Evolutionary conservation across 73 alveolate genomes (phyloP), one percentile per base, ranked within the genome.

Genomic region (Paramecium caudatum): DNA sequence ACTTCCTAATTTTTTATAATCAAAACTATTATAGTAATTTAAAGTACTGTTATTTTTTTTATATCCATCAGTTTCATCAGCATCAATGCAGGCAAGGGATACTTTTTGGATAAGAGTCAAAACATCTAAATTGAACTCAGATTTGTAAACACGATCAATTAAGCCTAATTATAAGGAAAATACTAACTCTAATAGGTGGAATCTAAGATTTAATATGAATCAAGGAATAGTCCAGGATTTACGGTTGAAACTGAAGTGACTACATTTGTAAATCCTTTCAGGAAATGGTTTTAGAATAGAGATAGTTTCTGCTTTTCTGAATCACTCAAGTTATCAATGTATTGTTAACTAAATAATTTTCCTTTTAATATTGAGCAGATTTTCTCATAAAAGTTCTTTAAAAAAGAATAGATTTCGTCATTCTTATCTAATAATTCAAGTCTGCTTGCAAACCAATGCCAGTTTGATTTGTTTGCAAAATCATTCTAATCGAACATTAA

Each of bases 261-360:
- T n/a, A 68, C 25, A 34, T 37, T 68, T 2, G 47, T 43, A 68
- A 68, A 37, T 68, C 84, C 84, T 34, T 68, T 37, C n/a, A 43
- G 17, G 34, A 68, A 68, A 17, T 68, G 47, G 21, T 68, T 68
- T 8, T 68, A n/a, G 17, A 68, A 68, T 25, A 68, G 50, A 0
- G 84, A 68, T n/a, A 37, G 5, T 33, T 68, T 34, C 19, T 68
- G 19, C 15, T 68, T 68, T 37, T 68, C 84, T 25, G 84, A 25
- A 9, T 68, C 84, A n/a, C 21, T 68, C 61, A 68, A 68, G 19
- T 10, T 34, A 32, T 68, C 84, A 68, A 68, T 68, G 33, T 37
- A 34, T 37, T 68, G 15, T 33, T 30, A 25, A 68, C 34, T 68
- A 9, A 68, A 68, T 32, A 30, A 34, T 34, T 37, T 68, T 25